A percentile compares a stretch with the other conserved stretches of the same genome.
Evolutionary conservation across 2,329 filamentous ascomycete genomes (phyloP).

Genomic region (Colletotrichum tamarilloi): DNA sequence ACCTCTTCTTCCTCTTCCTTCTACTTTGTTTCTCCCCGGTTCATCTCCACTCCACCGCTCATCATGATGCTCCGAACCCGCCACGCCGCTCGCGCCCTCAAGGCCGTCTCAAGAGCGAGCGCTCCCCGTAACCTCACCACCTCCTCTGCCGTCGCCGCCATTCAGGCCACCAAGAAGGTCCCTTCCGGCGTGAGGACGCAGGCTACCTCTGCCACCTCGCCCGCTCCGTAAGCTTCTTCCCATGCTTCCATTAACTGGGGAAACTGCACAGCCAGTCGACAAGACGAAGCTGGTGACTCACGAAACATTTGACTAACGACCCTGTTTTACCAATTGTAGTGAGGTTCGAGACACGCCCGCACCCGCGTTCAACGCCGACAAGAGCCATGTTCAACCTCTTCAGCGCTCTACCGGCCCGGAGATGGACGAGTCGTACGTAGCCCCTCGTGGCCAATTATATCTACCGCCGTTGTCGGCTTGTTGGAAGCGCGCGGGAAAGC

Average conservation of each 20-base stretch:
- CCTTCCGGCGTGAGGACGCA: conserved; percentile 58
- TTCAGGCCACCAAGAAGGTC: conserved; percentile 52
- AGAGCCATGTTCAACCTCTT: conserved; percentile 76
- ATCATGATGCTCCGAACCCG: conserved; percentile 60
- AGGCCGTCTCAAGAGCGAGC: conserved; percentile 52
- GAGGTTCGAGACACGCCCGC: conserved; percentile 70
- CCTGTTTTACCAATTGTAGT: conserved; percentile 47
- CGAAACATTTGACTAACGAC: conserved; percentile 38
- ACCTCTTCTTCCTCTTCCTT: conserved; percentile 23
- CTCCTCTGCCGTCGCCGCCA: conserved; percentile 49
- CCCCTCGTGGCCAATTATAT: conserved; percentile 15
- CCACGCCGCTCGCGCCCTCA: conserved; percentile 59
- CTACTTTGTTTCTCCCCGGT: conserved; percentile 18
- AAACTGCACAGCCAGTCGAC: background rate
- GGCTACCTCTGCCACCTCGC: conserved; percentile 59
- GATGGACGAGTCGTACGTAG: conserved; percentile 83
- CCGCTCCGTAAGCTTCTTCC: conserved; percentile 62
- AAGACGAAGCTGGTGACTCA: conserved; percentile 8
- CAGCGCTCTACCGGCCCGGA: conserved; percentile 69
- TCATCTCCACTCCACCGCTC: conserved; percentile 30
- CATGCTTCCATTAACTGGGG: background rate
- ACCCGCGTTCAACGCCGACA: conserved; percentile 67
- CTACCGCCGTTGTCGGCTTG: conserved; percentile 27
- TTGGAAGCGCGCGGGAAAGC: conserved; percentile 12
- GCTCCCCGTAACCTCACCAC: conserved; percentile 53